Evolutionary conservation across 2,329 filamentous ascomycete genomes (phyloP).

Genomic region (Xylaria sp.): DNA sequence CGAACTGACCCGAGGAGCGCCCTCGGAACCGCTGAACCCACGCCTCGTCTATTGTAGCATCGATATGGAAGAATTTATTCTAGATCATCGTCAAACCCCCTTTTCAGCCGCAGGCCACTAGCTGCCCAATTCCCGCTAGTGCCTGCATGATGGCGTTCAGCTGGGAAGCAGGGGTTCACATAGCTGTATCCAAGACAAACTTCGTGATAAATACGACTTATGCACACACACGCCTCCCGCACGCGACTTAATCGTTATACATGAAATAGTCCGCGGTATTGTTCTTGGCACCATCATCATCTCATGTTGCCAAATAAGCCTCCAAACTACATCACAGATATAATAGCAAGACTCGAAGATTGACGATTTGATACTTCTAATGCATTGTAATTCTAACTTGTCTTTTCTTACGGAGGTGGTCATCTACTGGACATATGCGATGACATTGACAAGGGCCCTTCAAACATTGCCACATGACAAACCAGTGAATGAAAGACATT

Average conservation of each 20-base stretch:
- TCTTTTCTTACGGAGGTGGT: not conserved
- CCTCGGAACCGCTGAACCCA: not conserved
- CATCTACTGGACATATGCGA: not conserved
- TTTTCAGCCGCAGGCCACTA: constrained; percentile 37
- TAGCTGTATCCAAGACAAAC: not conserved
- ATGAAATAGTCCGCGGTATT: not conserved
- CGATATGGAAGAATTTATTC: constrained; percentile 14
- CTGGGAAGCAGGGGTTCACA: constrained; percentile 19
- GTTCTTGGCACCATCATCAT: not conserved
- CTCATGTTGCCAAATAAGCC: not conserved
- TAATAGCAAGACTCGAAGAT: not conserved
- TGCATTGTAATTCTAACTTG: not conserved
- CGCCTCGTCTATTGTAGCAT: constrained; percentile 4
- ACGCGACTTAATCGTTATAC: not conserved
- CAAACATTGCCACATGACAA: not conserved
- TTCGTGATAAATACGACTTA: not conserved
- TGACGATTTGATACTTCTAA: not conserved
- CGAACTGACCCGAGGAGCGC: not conserved
- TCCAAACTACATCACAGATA: not conserved
- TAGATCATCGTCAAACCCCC: constrained; percentile 18
- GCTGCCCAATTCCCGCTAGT: constrained; percentile 34
- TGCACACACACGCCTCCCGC: not conserved
- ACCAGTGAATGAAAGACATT: too few species aligned
- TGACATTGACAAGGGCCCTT: not conserved
- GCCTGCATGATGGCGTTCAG: constrained; percentile 30